Evolutionary conservation across 371 early-diverging fungal genomes (phyloP), one percentile per base, ranked within the genome.

Genomic region (Mucor velutinosus): DNA sequence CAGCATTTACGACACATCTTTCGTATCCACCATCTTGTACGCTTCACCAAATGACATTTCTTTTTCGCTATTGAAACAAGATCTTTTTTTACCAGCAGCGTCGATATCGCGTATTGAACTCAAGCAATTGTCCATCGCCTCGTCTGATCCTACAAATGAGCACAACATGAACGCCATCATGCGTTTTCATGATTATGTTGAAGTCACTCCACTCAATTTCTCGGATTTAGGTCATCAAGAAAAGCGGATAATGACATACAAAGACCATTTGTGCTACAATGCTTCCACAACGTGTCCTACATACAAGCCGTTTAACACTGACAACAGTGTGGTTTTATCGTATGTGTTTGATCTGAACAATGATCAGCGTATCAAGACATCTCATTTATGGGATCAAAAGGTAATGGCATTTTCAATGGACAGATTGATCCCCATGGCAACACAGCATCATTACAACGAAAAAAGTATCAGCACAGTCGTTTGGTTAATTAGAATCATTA

Each of bases 371-470:
- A 14, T 51, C 25, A 51, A 25, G 8, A 25, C 51, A 0, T n/a
- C 51, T 51, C 51, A 51, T n/a, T 37, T 58, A 37, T 58, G 58
- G 58, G 58, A 58, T 7, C 33, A 58, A 37, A 32, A 37, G 35
- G 58, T 58, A 4, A 37, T 35, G 37, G n/a, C 58, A 21, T 32
- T 23, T 58, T 35, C 58, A 11, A 1, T 58, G 29, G 37, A 58
- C 21, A 58, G 21, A 8, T 19, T 58, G 12, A 19, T 35, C 21
- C 58, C 58, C 4, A 58, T 21, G 23, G n/a, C 32, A 23, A 37
- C 37, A 10, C 23, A 27, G 6, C 17, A 27, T 56, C 23, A 32
- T n/a, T 30, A 58, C 11, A 21, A 21, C 12, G 58, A 58, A 12
- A 4, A 12, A 14, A 58, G 58, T 23, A 35, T 37, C 17, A 58